Evolutionary conservation across 192 early-diverging fungal genomes (phyloP), one percentile per base, ranked within the genome.

Genomic region (Allomyces macrogynus): DNA sequence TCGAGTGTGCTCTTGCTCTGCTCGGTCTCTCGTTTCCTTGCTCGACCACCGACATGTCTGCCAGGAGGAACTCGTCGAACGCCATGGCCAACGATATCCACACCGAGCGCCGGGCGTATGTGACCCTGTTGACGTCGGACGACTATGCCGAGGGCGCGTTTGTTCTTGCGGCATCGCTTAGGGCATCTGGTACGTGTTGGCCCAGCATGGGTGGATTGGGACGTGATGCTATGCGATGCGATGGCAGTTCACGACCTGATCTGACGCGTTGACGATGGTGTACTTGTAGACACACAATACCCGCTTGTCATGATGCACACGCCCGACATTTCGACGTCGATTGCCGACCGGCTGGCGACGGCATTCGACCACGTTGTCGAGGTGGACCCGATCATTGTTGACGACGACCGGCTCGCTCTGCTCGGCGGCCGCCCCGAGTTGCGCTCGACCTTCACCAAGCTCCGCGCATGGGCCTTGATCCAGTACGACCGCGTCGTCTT

Each of bases 391-490:
- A 69, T 87, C 63, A 89, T 87, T 23, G 61, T 66, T 12, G 79
- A 87, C 54, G 62, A 69, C 23, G 71, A 61, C 27, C 84, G 87
- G 65, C 73, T 89, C 8, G 60, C 57, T 16, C 32, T 40, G 3
- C 32, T 40, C 32, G 32, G 32, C 32, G 94, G 92, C n/a, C 77
- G 94, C 9, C 86, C 88, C 16, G 94, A 97, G 66, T 83, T 97
- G 20, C 84, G 87, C 65, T 76, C 86, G 66, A 95, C 94, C 0
- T 84, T 87, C 64, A 94, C 92, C 27, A 97, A 97, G 75, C 79
- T 95, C 49, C 87, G 92, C 65, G 81, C 88, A 23, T 94, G 89
- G 77, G 76, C 85, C 44, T 86, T 88, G 22, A 80, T 83, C 1
- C 71, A 80, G 27, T 91, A 81, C 70, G 76, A 80, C 40, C 73